Conservation (phyloP, 495 filamentous ascomycete genomes). For the Tuber melanosporum region DNA sequence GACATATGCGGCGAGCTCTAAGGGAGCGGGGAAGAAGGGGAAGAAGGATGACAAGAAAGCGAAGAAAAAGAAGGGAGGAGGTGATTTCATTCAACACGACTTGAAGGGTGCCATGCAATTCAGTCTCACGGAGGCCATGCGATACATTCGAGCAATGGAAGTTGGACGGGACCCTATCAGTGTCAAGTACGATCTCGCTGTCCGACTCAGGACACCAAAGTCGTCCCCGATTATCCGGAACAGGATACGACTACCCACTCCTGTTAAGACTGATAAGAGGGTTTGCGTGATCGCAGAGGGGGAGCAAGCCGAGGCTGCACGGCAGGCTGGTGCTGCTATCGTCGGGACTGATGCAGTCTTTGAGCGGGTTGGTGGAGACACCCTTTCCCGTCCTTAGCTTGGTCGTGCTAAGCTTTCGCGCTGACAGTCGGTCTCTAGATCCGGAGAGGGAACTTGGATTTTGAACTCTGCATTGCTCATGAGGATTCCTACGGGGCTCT, state of each 20-base stretch:
- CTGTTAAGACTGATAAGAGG: slow-evolving; percentile 50
- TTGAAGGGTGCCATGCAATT: slow-evolving; percentile 60
- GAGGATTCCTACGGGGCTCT: slow-evolving; percentile 59
- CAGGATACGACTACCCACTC: slow-evolving; percentile 79
- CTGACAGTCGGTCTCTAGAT: slow-evolving; percentile 26
- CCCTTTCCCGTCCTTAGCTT: not conserved
- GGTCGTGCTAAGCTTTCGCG: not conserved
- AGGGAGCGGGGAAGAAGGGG: slow-evolving; percentile 43
- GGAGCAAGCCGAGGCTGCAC: slow-evolving; percentile 51
- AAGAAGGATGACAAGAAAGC: slow-evolving; percentile 51
- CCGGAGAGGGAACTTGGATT: slow-evolving; percentile 55
- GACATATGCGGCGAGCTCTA: slow-evolving; percentile 20
- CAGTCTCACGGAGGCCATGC: slow-evolving; percentile 85
- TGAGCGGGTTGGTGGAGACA: slow-evolving; percentile 44
- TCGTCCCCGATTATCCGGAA: slow-evolving; percentile 80
- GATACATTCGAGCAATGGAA: slow-evolving; percentile 88
- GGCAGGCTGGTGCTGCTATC: slow-evolving; percentile 65
- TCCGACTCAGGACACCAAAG: slow-evolving; percentile 70
- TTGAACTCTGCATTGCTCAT: slow-evolving; percentile 86
- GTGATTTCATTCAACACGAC: slow-evolving; percentile 57
- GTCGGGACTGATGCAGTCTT: slow-evolving; percentile 84
- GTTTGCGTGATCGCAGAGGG: slow-evolving; percentile 42
- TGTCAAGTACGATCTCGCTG: slow-evolving; percentile 78
- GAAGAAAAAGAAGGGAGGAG: slow-evolving; percentile 61
- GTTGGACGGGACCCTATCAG: slow-evolving; percentile 67